Evolutionary conservation across 371 early-diverging fungal genomes (phyloP), one percentile per base, ranked within the genome.

Genomic region (Nosema muscidifuracis): DNA sequence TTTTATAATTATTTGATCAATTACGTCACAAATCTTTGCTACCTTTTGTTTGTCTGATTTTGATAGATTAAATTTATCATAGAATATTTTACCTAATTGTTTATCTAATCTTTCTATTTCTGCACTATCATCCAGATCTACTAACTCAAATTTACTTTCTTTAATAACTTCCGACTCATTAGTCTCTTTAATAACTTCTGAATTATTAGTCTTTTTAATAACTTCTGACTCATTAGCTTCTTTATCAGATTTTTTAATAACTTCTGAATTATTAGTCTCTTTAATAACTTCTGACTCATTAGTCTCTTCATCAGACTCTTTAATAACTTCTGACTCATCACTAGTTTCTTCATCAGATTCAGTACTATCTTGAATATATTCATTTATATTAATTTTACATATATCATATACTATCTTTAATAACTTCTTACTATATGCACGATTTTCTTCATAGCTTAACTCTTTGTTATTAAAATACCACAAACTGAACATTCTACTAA

Each of bases 31-130:
- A 24, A 53, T 53, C 24, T 53, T 53, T 6, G 55, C 55, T 7
- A 53, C 18, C 24, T 53, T 53, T 53, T 53, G 55, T 53, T 53
- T 53, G 1, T 53, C 55, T 53, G 9, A 24, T 53, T 53, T 53
- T 53, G 20, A 20, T 26, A 53, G 4, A 12, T 4, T 20, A 2
- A 2, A 12, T 7, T 22, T 53, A n/a, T 13, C n/a, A 4, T 47
- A 12, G 10, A 53, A 53, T 26, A 53, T 2, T 53, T 9, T 28
- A 26, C 55, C 55, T 24, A 53, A 24, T 26, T 53, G 2, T 24
- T 20, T 53, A 26, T 53, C 28, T 15, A 53, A 2, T 26, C 55
- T 20, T 53, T 53, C 55, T 26, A 53, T 53, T 53, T 53, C 55
- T 53, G 1, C 20, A 53, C 55, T 53, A 18, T 53, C 55, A 9